Base-by-base conservation (phyloP, 2,329 filamentous ascomycete genomes). In the Aureobasidium zeae region DNA sequence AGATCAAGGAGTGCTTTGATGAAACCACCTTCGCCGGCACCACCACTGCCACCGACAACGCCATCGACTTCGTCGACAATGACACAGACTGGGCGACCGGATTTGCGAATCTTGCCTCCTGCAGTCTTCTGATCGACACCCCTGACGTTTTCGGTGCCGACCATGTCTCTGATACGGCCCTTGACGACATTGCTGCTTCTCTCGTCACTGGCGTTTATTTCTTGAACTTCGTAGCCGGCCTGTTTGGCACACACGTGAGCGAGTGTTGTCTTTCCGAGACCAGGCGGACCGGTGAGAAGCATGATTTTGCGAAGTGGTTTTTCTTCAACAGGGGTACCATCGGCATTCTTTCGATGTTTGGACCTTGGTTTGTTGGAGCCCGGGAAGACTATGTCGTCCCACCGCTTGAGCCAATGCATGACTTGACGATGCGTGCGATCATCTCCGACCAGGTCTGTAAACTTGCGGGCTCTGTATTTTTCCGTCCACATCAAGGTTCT, bases 131-230 rank as follows among this genome's bases (percentile, higher is more conserved):
- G 66, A 44, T 82, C 77, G 45, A 77, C 72, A 7, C 85, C 79
- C 20, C 74, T 91, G 48, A 98, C 89, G 48, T 86, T 95, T 61
- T 98, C 89, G 0, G 91, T 98, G 0, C 86, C 88, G 24, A 98
- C 73, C 60, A 86, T 89, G 45, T 94, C 94, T 53, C 85, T 76
- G 52, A 98, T 95, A 12, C 87, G 76, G 5, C 86, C 86, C 58
- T 85, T 91, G 25, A 98, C 91, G 2, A 98, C 86, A 56, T 89
- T 80, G 21, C 76, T 74, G 57, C 86, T 94, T 55, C 91, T 76
- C 58, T 98, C 93, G 57, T 98, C 91, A 55, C 89, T 96, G 7
- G 93, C 91, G 55, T 98, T 98, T 64, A 98, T 94, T 60, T 98
- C 91, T 58, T 96, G 76, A 1, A 94, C 84, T 56, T 96, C 91